A percentile compares a stretch with the other conserved stretches of the same genome.
Evolutionary conservation across 2,329 filamentous ascomycete genomes (phyloP).

Genomic region (Calonectria henricotiae): DNA sequence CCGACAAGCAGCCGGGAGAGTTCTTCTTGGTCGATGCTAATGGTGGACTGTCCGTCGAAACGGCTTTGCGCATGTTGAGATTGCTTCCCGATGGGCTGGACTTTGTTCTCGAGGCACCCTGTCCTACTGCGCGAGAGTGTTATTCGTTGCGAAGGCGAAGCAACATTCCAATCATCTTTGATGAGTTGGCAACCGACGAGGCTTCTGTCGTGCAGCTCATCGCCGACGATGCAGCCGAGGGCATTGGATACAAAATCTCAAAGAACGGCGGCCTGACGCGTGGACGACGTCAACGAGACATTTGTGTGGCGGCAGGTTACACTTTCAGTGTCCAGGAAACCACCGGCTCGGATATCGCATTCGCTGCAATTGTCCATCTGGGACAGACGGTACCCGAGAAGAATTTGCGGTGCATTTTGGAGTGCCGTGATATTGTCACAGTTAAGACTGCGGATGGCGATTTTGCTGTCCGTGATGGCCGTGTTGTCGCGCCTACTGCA

Average conservation of each 20-base stretch:
- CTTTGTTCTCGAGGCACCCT: slow-evolving; percentile 46
- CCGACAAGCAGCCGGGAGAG: slow-evolving; percentile 40
- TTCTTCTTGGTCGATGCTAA: slow-evolving; percentile 47
- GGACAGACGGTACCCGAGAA: slow-evolving; percentile 42
- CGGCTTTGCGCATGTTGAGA: slow-evolving; percentile 40
- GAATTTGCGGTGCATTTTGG: slow-evolving; percentile 41
- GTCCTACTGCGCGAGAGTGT: slow-evolving; percentile 41
- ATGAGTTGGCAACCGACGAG: slow-evolving; percentile 42
- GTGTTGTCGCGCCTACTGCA: slow-evolving; percentile 37
- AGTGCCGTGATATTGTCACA: slow-evolving; percentile 41
- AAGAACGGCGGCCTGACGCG: slow-evolving; percentile 45
- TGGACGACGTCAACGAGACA: slow-evolving; percentile 41
- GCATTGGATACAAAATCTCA: slow-evolving; percentile 45
- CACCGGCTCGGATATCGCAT: slow-evolving; percentile 41
- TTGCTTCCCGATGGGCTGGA: slow-evolving; percentile 42
- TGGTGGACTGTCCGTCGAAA: slow-evolving; percentile 42
- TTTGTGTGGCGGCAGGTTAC: slow-evolving; percentile 43
- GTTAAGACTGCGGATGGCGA: slow-evolving; percentile 42
- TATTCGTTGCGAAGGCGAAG: slow-evolving; percentile 38
- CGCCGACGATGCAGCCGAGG: slow-evolving; percentile 42
- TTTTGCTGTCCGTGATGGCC: slow-evolving; percentile 40
- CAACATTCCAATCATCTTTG: slow-evolving; percentile 42
- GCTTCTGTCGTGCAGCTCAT: slow-evolving; percentile 41
- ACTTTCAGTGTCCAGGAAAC: slow-evolving; percentile 45
- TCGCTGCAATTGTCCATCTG: slow-evolving; percentile 43